These are phyloP conservation scores for Exophiala spinifera DNA, from an alignment of 2,329 filamentous ascomycete species.

Conservation along the genomic window DNA sequence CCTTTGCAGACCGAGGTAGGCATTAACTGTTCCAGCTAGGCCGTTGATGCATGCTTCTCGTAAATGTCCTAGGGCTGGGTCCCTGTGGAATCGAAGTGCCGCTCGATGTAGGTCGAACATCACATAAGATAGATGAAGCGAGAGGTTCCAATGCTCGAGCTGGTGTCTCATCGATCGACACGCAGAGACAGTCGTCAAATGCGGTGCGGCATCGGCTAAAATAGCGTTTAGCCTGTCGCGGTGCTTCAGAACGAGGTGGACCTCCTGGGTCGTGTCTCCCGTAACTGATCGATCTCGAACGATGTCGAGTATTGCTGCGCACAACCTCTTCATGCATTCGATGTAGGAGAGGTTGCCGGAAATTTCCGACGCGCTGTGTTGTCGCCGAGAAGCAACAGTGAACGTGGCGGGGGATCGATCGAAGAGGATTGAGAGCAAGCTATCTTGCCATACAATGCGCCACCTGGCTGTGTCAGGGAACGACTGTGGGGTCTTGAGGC, in stretches of 20 bases:
- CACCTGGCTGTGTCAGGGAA: constrained; percentile 36
- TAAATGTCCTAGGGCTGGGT: background rate
- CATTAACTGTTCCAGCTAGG: background rate
- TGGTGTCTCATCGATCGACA: background rate
- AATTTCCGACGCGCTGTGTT: background rate
- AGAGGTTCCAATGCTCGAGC: background rate
- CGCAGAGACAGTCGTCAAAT: background rate
- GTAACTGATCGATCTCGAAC: background rate
- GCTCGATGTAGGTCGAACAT: background rate
- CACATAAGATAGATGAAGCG: background rate
- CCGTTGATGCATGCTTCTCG: background rate
- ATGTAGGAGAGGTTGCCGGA: background rate
- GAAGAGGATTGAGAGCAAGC: constrained; percentile 36
- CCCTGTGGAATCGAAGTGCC: background rate
- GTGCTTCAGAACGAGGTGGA: background rate
- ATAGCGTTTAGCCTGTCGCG: background rate
- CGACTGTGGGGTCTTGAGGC: constrained; percentile 44
- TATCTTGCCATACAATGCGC: constrained; percentile 37
- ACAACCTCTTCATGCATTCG: background rate
- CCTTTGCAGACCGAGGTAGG: background rate
- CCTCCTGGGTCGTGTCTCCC: background rate
- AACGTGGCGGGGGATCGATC: constrained; percentile 35
- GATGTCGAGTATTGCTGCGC: background rate
- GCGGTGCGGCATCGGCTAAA: background rate
- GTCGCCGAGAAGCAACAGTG: constrained; percentile 8